Evolutionary conservation across 2,329 filamentous ascomycete genomes (phyloP).

Genomic region (Exophiala oligosperma): DNA sequence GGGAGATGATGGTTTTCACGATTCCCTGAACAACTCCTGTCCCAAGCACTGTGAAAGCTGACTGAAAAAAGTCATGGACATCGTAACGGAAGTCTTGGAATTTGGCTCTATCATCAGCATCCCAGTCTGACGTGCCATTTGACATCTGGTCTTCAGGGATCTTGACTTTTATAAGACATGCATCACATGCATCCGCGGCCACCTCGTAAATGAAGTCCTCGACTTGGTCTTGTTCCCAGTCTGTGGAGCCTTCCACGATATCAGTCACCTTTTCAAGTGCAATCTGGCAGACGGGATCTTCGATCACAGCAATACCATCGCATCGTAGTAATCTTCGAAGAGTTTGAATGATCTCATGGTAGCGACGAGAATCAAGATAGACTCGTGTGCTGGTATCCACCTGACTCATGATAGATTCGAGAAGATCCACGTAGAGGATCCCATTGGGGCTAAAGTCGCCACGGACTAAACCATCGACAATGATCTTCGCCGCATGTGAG

Average conservation of each 20-base stretch:
- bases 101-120: slow-evolving; percentile 43
- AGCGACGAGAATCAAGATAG: slow-evolving; percentile 16
- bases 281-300: slow-evolving; percentile 35
- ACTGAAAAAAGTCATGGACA: slow-evolving; percentile 46
- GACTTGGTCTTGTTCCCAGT: slow-evolving; percentile 38
- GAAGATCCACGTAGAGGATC: slow-evolving; percentile 26
- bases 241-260: slow-evolving; percentile 43
- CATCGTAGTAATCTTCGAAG: slow-evolving; percentile 22
- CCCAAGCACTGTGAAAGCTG: slow-evolving; percentile 45
- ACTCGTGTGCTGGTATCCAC: slow-evolving; percentile 23
- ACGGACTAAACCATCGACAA: slow-evolving; percentile 14
- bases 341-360: slow-evolving; percentile 36
- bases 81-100: slow-evolving; percentile 47
- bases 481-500: slow-evolving; percentile 10
- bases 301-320: slow-evolving; percentile 24
- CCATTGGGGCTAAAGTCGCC: slow-evolving; percentile 23
- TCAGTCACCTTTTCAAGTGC: slow-evolving; percentile 39
- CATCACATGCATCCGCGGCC: slow-evolving; percentile 23
- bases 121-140: slow-evolving; percentile 35
- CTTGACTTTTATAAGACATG: slow-evolving; percentile 23
- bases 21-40: slow-evolving; percentile 44
- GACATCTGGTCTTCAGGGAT: slow-evolving; percentile 33
- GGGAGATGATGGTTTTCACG: slow-evolving; percentile 37
- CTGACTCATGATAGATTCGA: slow-evolving; percentile 25
- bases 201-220: slow-evolving; percentile 12